A percentile compares a stretch with the other conserved stretches of the same genome.
These are phyloP conservation scores for Penicillium verrucosum DNA, from an alignment of 2,329 filamentous ascomycete genomes.

Conservation along the genomic window DNA sequence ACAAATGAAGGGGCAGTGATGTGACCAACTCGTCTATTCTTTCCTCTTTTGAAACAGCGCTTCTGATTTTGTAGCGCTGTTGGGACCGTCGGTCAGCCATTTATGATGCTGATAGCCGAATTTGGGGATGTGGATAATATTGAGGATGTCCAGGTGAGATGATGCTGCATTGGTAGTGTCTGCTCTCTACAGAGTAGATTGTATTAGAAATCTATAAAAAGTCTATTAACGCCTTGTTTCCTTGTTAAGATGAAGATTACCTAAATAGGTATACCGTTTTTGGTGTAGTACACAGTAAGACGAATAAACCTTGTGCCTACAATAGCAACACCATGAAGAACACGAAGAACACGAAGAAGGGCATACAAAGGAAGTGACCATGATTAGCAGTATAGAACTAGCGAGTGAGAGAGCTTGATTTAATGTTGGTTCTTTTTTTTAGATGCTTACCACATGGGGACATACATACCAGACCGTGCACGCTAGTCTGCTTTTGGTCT, in stretches of 20 bases:
- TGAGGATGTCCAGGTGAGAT: neutral
- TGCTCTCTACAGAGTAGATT: neutral
- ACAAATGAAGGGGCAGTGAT: neutral
- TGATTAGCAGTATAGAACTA: neutral
- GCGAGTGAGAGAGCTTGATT: conserved; percentile 10
- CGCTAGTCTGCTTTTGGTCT: neutral
- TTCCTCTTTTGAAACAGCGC: neutral
- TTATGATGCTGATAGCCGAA: neutral
- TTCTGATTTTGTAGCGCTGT: neutral
- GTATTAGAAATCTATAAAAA: neutral
- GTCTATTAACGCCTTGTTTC: neutral
- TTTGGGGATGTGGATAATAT: neutral
- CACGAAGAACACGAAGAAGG: neutral
- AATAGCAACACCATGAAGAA: neutral
- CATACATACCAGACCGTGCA: neutral
- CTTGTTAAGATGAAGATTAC: neutral
- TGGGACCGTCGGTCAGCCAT: neutral
- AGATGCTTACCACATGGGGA: conserved; percentile 3
- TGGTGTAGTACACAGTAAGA: neutral
- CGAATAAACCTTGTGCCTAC: neutral
- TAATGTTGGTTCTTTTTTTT: conserved; percentile 25
- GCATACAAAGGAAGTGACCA: neutral
- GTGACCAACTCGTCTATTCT: neutral
- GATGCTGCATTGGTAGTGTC: neutral
- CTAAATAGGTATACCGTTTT: neutral